Evolutionary conservation across 106 monocot genomes (phyloP), one percentile per base, ranked within the genome.

Genomic region (Phalaenopsis equestris): DNA sequence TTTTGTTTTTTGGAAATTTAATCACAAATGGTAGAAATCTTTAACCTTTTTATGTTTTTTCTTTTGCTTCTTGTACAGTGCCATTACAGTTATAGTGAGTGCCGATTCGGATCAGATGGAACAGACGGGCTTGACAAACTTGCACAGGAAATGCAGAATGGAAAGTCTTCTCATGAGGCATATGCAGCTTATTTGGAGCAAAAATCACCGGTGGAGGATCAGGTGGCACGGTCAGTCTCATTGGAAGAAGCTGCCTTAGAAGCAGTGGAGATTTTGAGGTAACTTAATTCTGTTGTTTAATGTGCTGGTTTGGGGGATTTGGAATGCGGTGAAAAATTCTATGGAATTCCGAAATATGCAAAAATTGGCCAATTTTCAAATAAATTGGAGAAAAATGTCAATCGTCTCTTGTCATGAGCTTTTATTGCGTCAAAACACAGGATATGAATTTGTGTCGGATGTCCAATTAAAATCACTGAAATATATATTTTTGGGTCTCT

Each of bases 151-250:
- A 83, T 90, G 86, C 95, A 95, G 79, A 89, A 89, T 78, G 82
- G 83, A 6, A 86, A 81, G 49, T 80, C 75, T n/a, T 85, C 83
- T 56, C 58, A 77, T 72, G 84, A 77, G 87, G 79, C 72, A 88
- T 52, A 30, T 68, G 80, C 1, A 95, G 83, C 39, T 81, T 95
- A 17, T 90, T 92, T 83, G 92, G 95, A 80, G 95, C 92, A 46
- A 95, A 95, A 84, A 95, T 92, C 36, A 95, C 92, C 6, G 95
- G 95, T 23, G 95, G 95, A 17, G 95, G 95, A 38, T 95, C 95
- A 3, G 95, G 95, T 43, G 95, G 95, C 46, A 85, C 90, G 11
- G 87, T 95, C 73, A 92, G 95, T 84, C 83, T 95, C 39, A 87
- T 92, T 0, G 92, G 92, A 55, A 86, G 81, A 42, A 95, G 92